Conservation (phyloP, 2,329 filamentous ascomycete species). For the Alternaria ethzedia region DNA sequence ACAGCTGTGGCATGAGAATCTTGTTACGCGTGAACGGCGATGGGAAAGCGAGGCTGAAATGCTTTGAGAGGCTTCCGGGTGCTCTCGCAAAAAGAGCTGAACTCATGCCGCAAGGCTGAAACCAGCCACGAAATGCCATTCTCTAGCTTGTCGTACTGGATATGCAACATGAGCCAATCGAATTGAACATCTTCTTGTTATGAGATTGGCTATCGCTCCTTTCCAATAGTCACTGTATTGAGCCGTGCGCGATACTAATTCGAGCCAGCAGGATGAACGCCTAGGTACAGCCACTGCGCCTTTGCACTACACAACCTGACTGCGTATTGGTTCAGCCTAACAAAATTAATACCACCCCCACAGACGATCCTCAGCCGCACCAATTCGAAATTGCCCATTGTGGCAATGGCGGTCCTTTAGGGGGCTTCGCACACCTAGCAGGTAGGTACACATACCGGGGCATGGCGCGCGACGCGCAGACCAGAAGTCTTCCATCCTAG, state of each 20-base stretch:
- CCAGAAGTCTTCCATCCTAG: accelerated
- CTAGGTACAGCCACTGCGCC: neutral
- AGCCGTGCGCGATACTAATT: neutral
- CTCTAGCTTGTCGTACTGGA: neutral
- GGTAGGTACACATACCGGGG: neutral
- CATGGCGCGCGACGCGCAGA: neutral
- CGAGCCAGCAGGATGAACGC: neutral
- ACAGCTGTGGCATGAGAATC: neutral
- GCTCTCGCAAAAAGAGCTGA: neutral
- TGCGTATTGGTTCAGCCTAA: neutral
- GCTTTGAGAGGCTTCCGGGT: neutral
- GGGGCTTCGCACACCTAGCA: neutral
- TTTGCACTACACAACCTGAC: neutral
- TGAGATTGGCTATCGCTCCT: neutral
- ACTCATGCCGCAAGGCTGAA: neutral
- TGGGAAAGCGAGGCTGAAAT: neutral
- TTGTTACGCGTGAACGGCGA: neutral
- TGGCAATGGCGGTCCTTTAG: neutral
- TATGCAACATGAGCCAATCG: neutral
- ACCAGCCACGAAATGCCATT: neutral
- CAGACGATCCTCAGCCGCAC: neutral
- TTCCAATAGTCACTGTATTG: neutral
- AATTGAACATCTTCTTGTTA: accelerated
- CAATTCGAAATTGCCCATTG: neutral
- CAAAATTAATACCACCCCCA: neutral